A percentile compares a stretch with the other conserved stretches of the same genome.
phyloP scores from a whole-genome alignment of 495 filamentous ascomycete genomes.

The Aspergillus indologenus region DNA sequence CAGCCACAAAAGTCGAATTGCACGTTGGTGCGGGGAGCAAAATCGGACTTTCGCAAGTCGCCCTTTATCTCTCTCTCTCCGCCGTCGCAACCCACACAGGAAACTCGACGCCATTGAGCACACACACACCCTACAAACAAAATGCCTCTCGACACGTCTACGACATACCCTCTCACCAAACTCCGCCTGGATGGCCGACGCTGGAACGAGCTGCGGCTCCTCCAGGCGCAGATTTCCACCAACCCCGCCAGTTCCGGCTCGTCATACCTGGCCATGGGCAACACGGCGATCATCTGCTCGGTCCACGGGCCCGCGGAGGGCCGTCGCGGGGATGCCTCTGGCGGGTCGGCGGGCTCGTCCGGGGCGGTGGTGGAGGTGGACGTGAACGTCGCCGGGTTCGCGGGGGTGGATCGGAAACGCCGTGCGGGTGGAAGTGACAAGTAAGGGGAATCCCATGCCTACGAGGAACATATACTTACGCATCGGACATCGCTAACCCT shows the following conservation, averaged over 20 bases:
- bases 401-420: conserved; percentile 78
- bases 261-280: conserved; percentile 89
- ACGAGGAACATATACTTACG: conserved; percentile 20
- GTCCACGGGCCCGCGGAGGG: conserved; percentile 77
- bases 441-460: conserved; percentile 33
- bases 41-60: neutral
- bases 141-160: conserved; percentile 90
- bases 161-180: conserved; percentile 74
- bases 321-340: conserved; percentile 46
- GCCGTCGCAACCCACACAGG: neutral
- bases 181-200: conserved; percentile 91
- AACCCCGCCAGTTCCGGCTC: conserved; percentile 89
- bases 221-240: conserved; percentile 85
- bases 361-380: conserved; percentile 72
- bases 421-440: conserved; percentile 67
- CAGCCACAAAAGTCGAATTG: neutral
- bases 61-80: neutral
- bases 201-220: conserved; percentile 94
- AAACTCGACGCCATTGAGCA: neutral
- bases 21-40: conserved; percentile 21
- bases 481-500: neutral
- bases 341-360: conserved; percentile 44
- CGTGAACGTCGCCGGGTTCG: conserved; percentile 83
- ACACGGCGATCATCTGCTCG: conserved; percentile 93
- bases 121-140: conserved; percentile 25